phyloP scores from a whole-genome alignment of 345 rosid genomes.

The Eucalyptus erythrocorys region DNA sequence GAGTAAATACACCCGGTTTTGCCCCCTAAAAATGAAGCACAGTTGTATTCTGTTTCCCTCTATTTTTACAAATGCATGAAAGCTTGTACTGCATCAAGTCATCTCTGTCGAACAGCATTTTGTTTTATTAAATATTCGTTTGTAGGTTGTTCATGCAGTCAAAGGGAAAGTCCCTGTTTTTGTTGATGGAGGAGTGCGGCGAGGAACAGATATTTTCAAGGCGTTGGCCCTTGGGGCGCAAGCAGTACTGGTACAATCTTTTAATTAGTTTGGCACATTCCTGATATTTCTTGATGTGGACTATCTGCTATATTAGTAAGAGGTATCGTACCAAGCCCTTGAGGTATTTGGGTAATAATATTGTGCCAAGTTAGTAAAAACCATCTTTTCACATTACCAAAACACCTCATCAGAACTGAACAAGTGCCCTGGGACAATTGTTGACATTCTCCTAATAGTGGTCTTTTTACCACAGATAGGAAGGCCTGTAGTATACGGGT shows the following conservation, averaged over 20 bases:
- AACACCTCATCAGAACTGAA: not conserved
- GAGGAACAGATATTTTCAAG: slow-evolving; percentile 86
- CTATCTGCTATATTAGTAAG: not conserved
- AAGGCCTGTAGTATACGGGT: slow-evolving; percentile 64
- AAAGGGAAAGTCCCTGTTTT: slow-evolving; percentile 68
- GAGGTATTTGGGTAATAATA: not conserved
- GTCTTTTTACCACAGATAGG: slow-evolving; percentile 46
- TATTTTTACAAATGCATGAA: not conserved
- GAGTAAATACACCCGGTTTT: not conserved
- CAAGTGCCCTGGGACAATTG: not conserved
- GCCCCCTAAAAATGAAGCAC: not conserved
- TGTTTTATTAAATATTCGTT: not conserved
- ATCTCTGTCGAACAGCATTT: not conserved
- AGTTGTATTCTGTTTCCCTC: not conserved
- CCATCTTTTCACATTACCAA: not conserved
- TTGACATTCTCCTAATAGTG: not conserved
- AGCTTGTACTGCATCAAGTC: not conserved
- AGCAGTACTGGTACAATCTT: slow-evolving; percentile 66
- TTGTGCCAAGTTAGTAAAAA: not conserved
- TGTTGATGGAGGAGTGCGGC: slow-evolving; percentile 75
- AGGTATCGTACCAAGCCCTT: not conserved
- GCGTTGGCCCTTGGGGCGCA: slow-evolving; percentile 88
- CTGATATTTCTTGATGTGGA: not conserved
- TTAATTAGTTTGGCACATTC: not conserved
- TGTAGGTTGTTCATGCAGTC: slow-evolving; percentile 65